phyloP scores from a whole-genome alignment of 768 basidiomycete genomes.

The Chalciporus pseudorubinellus region DNA sequence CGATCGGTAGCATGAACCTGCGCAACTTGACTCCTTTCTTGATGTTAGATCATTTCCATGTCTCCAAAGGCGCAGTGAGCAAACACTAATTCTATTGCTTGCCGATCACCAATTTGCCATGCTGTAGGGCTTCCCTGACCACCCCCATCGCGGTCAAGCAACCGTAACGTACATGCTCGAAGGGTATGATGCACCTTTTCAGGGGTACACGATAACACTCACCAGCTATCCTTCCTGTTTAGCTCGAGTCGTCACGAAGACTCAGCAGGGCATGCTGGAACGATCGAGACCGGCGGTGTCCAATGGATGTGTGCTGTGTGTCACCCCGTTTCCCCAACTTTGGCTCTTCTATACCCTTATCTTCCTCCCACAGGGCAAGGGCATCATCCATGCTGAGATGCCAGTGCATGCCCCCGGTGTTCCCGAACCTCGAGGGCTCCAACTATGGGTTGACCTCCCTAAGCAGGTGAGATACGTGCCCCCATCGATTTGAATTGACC shows the following conservation, averaged over 20 bases:
- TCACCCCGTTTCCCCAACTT: constrained; percentile 4
- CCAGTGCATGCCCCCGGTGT: constrained; percentile 67
- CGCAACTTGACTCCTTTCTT: constrained; percentile 89
- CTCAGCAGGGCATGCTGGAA: constrained; percentile 81
- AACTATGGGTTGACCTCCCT: constrained; percentile 85
- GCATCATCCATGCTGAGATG: constrained; percentile 88
- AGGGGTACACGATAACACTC: neutral
- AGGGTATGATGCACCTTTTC: constrained; percentile 44
- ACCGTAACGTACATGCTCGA: constrained; percentile 89
- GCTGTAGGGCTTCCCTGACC: constrained; percentile 83
- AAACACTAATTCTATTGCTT: neutral
- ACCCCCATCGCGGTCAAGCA: constrained; percentile 88
- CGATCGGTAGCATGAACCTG: constrained; percentile 73
- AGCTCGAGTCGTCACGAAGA: constrained; percentile 84
- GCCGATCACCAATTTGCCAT: neutral
- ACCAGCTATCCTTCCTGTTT: constrained; percentile 20
- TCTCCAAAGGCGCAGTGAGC: constrained; percentile 65
- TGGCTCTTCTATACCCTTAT: neutral
- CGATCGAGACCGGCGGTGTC: constrained; percentile 76
- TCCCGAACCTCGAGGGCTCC: constrained; percentile 79
- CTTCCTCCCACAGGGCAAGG: constrained; percentile 44
- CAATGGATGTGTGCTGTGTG: constrained; percentile 93
- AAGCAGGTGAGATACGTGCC: constrained; percentile 47
- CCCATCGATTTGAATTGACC: constrained; percentile 9
- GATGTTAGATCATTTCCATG: constrained; percentile 83